Base-by-base conservation (phyloP, 495 filamentous ascomycete genomes). In the Aspergillus haitiensis region DNA sequence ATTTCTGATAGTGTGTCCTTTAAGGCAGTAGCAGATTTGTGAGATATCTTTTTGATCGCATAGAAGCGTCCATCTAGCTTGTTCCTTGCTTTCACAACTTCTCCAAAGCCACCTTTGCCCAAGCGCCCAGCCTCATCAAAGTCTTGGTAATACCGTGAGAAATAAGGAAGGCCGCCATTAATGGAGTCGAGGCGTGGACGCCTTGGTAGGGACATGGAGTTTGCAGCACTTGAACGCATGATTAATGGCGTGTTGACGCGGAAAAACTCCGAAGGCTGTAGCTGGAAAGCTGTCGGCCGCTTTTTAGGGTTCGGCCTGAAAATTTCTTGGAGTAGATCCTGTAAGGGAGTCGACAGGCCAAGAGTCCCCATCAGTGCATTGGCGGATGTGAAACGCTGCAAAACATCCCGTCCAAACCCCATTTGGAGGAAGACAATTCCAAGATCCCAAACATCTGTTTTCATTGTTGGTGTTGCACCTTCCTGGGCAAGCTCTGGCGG, bases 61-160 rank as follows among this genome's bases (percentile, higher is more conserved):
- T 98, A 98, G 10, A 95, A 84, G 53, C 89, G 88, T 8, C 91
- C 90, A 72, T 98, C 93, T 7, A 97, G 82, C 72, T 92, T 95
- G 66, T 97, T 96, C 57, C 95, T 83, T 7, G 94, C 93, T 70
- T 93, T 92, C 45, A 98, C 92, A n/a, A 98, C 94, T 74, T 97
- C 90, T 33, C 95, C 94, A 72, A 95, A 98, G 2, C 93, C 95
- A 13, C 94, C 94, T 72, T 91, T 94, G 31, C 95, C 94, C 16
- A 98, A 78, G 2, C 88, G 85, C 15, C 91, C 92, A 59, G 90
- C 85, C 72, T 98, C 93, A 18, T 90, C 86, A 68, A 95, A 98
- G 65, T 98, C 95, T 66, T 88, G 87, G 35, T 78, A 79, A 67
- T 97, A 98, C 46, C 92, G 82, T 1, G 91, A 93, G 32, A 82